Conservation (phyloP, 2,329 filamentous ascomycete species). For the Calonectria leucothoes region DNA sequence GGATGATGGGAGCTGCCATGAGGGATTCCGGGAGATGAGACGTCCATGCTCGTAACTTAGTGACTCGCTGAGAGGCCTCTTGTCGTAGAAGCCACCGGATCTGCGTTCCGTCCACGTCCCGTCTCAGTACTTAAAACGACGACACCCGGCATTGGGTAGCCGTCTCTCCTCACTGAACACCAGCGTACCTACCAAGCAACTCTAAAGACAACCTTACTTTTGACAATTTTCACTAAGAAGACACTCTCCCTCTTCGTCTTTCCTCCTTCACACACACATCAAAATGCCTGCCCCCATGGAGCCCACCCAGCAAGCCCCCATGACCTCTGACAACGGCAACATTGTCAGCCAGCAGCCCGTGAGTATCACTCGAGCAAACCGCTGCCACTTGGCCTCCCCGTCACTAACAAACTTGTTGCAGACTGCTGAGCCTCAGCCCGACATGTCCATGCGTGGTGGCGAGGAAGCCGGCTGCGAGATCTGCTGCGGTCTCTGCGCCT, state of each 20-base stretch:
- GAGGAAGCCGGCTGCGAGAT: constrained; percentile 59
- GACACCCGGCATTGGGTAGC: constrained; percentile 23
- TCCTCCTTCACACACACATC: constrained; percentile 20
- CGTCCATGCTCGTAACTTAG: background rate
- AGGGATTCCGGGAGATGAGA: constrained; percentile 9
- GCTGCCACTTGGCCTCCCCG: no score
- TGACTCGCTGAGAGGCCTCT: constrained; percentile 15
- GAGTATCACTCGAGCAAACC: constrained; percentile 32
- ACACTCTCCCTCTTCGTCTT: background rate
- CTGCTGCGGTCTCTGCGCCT: constrained; percentile 59
- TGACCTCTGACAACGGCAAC: constrained; percentile 50
- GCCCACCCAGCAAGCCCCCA: constrained; percentile 57
- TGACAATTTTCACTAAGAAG: constrained; percentile 9
- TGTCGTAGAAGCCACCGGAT: background rate
- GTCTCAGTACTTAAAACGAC: constrained; percentile 30
- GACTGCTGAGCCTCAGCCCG: constrained; percentile 54
- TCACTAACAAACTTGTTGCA: constrained; percentile 28
- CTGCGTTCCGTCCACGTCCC: constrained; percentile 11
- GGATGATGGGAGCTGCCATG: background rate
- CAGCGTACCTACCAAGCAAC: constrained; percentile 19
- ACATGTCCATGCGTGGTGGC: constrained; percentile 57
- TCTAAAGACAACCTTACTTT: constrained; percentile 25
- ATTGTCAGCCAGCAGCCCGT: constrained; percentile 57
- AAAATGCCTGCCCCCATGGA: constrained; percentile 56
- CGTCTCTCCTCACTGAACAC: constrained; percentile 24